Evolutionary conservation across 768 basidiomycete genomes (phyloP), one percentile per base, ranked within the genome.

Genomic region (Boletus insuetus): DNA sequence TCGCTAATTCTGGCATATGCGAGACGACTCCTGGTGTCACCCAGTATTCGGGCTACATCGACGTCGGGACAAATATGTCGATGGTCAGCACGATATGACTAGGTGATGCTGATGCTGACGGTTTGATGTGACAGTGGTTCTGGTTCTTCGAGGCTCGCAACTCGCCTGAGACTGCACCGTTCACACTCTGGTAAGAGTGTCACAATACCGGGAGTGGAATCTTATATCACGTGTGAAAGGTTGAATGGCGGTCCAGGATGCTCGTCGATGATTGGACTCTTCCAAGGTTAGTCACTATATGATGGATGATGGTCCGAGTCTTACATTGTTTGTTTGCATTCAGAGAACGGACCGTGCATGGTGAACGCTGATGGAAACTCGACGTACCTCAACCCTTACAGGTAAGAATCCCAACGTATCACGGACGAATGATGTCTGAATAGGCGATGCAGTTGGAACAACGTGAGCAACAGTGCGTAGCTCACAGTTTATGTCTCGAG

Each of bases 111-210:
- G 16, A 8, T 31, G 13, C 43, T 67, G 6, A 67, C 39, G 29
- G 22, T 8, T 41, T 11, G 14, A 12, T 31, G 35, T 49, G 41
- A 14, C 52, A 85, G 85, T 87, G 83, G 83, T 87, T 87, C 62
- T 87, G 85, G 83, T 87, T 86, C 68, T 88, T 87, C 51, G 86
- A 83, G 57, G 78, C 86, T 3, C 77, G 86, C 14, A 69, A 79
- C 34, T 71, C 75, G 2, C 82, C 85, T 0, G 80, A 84, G 46
- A 83, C 77, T 3, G 84, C 85, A 0, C 85, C 85, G 0, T 82
- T 88, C 61, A 84, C 84, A 2, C 73, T 87, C 20, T 87, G 86
- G 85, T 82, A 54, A 41, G 67, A 26, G 24, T 45, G 14, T 50
- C 12, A 10, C 17, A 26, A 5, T 14, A 22, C 26, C 13, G 19